Conservation (phyloP, 495 filamentous ascomycete genomes). For the Lophiostoma macrostomum region DNA sequence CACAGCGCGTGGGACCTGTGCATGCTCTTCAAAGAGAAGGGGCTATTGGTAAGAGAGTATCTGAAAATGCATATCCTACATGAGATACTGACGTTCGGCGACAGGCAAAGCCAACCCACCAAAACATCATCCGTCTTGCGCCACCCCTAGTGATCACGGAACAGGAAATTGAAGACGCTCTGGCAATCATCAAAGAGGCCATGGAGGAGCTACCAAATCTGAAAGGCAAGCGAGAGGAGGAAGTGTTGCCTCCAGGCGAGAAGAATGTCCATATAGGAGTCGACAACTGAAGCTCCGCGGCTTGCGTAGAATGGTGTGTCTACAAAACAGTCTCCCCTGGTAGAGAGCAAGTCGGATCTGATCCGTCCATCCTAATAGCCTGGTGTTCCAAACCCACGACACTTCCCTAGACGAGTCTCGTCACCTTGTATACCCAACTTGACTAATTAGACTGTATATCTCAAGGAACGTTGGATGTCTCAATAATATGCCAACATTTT, state of each 20-base stretch:
- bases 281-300: no score
- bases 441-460: no score
- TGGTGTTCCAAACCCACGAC: no score
- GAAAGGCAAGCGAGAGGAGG: constrained; percentile 73
- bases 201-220: constrained; percentile 41
- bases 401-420: no score
- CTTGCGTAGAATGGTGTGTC: no score
- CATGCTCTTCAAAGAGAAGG: constrained; percentile 92
- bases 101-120: constrained; percentile 95
- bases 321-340: no score
- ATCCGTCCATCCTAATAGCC: no score
- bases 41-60: constrained; percentile 69
- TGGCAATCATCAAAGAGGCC: constrained; percentile 43
- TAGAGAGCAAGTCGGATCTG: no score
- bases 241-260: constrained; percentile 78
- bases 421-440: no score
- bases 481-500: no score
- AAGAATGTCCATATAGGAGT: constrained; percentile 70
- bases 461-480: no score
- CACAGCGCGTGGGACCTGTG: constrained; percentile 97
- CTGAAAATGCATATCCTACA: constrained; percentile 44
- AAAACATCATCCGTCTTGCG: constrained; percentile 73
- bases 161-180: constrained; percentile 39
- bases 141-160: constrained; percentile 47
- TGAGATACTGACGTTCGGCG: constrained; percentile 16